Base-by-base conservation (phyloP, 768 basidiomycete species). In the Infundibulicybe gibba region DNA sequence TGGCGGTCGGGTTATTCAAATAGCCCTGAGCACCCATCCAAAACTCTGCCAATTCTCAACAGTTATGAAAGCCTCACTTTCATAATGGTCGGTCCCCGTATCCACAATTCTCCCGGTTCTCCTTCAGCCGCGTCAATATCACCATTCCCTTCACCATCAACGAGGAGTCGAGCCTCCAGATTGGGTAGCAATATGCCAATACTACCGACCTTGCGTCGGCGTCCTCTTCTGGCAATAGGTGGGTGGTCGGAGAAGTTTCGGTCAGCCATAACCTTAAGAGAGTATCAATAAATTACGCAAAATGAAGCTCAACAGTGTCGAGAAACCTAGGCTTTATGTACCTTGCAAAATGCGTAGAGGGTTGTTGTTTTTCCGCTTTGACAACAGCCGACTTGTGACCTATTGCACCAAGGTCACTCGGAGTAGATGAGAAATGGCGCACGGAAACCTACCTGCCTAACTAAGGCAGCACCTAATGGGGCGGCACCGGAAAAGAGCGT, bases 41-140 rank as follows among this genome's bases (percentile, higher is more conserved):
- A 40, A 32, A 31, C 34, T 45, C 44, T 37, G 32, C 16, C 32
- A 21, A 31, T 30, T 41, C 32, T 17, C 16, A 16, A 19, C 25
- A 13, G 33, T 17, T 6, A n/a, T 8, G n/a, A 37, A 16, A 21
- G 3, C 10, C 44, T 12, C 48, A 80, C 83, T 72, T 90, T 92
- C 88, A 93, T 92, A 33, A 94, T 70, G 1, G 70, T 78, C 4
- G 86, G 83, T 0, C 91, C 90, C 41, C 81, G 75, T 3, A 94
- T 45, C 89, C 90, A 94, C 14, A 95, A 61, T 62, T 94, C 92
- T 13, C 93, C 91, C 0, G 78, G 69, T 45, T 83, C 70, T 0
- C 83, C 83, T 37, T 68, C 67, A 8, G 62, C 59, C 2, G 76
- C 78, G 15, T 83, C 81, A 10, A 68, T 57, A 5, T 67, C 57